Percentiles rank a stretch among this genome's conserved stretches.
Evolutionary conservation across 208 protist genomes (phyloP).

Genomic region (Naegleria gruberi): DNA sequence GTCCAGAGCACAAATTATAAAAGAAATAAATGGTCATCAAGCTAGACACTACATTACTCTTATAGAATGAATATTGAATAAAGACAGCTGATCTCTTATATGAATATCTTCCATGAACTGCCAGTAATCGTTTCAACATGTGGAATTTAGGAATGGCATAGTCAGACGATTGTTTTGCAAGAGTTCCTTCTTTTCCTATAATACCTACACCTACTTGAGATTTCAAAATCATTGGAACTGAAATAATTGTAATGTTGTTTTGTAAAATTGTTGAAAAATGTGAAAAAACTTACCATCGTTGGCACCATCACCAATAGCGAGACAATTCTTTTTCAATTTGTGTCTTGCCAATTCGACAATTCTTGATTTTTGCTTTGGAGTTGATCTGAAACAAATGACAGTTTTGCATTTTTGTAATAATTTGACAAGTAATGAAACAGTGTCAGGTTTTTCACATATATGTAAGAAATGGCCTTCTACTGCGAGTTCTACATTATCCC

Average conservation of each 20-base stretch:
- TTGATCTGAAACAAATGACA: constrained; percentile 78
- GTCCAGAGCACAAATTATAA: not conserved
- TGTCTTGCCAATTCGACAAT: not conserved
- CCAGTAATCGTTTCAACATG: constrained; percentile 29
- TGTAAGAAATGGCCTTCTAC: not conserved
- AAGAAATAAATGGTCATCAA: constrained; percentile 74
- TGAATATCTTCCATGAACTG: constrained; percentile 36
- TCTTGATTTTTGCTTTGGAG: not conserved
- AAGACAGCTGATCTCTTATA: constrained; percentile 21
- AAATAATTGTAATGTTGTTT: constrained; percentile 72
- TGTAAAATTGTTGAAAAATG: constrained; percentile 60
- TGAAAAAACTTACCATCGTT: not conserved
- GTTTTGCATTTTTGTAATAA: constrained; percentile 51
- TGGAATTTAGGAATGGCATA: constrained; percentile 36
- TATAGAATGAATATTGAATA: constrained; percentile 45
- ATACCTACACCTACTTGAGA: constrained; percentile 90
- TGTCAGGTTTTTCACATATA: not conserved
- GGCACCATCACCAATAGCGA: constrained; percentile 26
- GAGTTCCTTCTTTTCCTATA: constrained; percentile 85
- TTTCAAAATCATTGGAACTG: constrained; percentile 81
- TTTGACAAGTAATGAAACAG: constrained; percentile 17
- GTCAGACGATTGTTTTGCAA: constrained; percentile 57
- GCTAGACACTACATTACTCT: constrained; percentile 57
- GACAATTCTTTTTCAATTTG: not conserved
- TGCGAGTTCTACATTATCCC: not conserved